phyloP scores from a whole-genome alignment of 371 early-diverging fungal species.

The Syncephalastrum racemosum region DNA sequence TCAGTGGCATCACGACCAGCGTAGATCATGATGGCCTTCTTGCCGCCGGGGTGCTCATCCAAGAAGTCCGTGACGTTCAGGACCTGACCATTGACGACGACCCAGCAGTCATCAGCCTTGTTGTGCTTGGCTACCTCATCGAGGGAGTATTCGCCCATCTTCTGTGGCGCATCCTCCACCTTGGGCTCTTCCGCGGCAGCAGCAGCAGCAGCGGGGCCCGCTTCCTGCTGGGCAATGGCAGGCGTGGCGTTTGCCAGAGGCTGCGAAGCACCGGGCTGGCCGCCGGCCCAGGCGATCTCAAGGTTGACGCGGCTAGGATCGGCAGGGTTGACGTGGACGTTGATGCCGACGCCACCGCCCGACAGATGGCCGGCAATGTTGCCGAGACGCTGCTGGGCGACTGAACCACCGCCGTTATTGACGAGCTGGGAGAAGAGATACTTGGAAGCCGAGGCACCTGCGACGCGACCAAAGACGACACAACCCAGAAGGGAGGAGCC shows the following conservation, averaged over 20 bases:
- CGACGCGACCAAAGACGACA: slow-evolving; percentile 96
- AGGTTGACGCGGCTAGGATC: slow-evolving; percentile 62
- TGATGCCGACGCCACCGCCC: slow-evolving; percentile 59
- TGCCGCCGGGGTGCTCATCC: slow-evolving; percentile 84
- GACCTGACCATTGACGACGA: slow-evolving; percentile 89
- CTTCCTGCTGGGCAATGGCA: slow-evolving; percentile 20
- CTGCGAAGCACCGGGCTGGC: slow-evolving; percentile 7
- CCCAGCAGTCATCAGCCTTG: slow-evolving; percentile 92
- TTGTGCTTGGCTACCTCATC: slow-evolving; percentile 88
- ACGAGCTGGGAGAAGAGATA: slow-evolving; percentile 63
- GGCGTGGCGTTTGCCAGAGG: slow-evolving; percentile 21
- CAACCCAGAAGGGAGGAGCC: slow-evolving; percentile 77
- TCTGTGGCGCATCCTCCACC: slow-evolving; percentile 33
- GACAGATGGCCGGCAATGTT: slow-evolving; percentile 70
- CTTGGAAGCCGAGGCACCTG: slow-evolving; percentile 75
- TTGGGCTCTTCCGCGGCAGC: slow-evolving; percentile 33
- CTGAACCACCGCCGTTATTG: slow-evolving; percentile 37
- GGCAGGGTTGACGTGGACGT: slow-evolving; percentile 50
- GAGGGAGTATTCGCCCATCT: slow-evolving; percentile 51
- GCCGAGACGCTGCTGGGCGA: slow-evolving; percentile 72
- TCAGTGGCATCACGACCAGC: slow-evolving; percentile 87
- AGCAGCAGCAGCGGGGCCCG: slow-evolving; percentile 28
- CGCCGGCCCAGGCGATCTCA: slow-evolving; percentile 59
- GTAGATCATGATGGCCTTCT: slow-evolving; percentile 82
- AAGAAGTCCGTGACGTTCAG: slow-evolving; percentile 92